Evolutionary conservation across 805 yeast species (phyloP).

Genomic region (Cyberlindnera mycetangii): DNA sequence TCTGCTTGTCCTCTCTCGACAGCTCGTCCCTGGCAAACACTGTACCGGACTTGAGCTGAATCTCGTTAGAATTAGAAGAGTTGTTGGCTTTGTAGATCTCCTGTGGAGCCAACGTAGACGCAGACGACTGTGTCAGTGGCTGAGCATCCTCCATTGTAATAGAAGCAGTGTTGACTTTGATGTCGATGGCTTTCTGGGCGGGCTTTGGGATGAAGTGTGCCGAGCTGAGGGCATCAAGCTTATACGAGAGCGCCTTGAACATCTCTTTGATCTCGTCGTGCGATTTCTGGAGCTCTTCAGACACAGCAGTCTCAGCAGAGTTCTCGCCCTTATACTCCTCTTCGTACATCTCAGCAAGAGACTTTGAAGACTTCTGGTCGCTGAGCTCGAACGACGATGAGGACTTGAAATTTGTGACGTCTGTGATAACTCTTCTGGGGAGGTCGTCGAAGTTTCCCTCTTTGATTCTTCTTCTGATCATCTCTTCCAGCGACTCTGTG

Average conservation of each 20-base stretch:
- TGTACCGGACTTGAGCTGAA: constrained; percentile 71
- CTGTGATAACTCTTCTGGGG: constrained; percentile 66
- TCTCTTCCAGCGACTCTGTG: constrained; percentile 83
- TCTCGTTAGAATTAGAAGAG: constrained; percentile 53
- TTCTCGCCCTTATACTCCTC: constrained; percentile 68
- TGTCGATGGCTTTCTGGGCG: constrained; percentile 70
- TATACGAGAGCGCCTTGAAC: constrained; percentile 59
- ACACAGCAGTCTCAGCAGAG: constrained; percentile 41
- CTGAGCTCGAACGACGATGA: constrained; percentile 61
- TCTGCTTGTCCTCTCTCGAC: constrained; percentile 79
- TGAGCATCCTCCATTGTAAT: constrained; percentile 95
- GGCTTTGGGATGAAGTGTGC: constrained; percentile 95
- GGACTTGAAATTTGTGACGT: constrained; percentile 59
- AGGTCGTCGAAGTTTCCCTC: constrained; percentile 80
- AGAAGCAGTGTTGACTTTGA: constrained; percentile 79
- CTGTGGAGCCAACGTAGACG: constrained; percentile 87
- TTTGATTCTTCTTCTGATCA: constrained; percentile 79
- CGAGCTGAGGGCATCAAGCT: constrained; percentile 86
- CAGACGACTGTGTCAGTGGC: constrained; percentile 76
- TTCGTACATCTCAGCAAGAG: constrained; percentile 89
- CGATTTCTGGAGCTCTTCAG: constrained; percentile 63
- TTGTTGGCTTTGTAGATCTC: constrained; percentile 66
- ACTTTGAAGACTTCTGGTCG: constrained; percentile 80
- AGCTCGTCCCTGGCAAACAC: constrained; percentile 80
- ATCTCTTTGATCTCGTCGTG: constrained; percentile 76